Percentiles rank a stretch among this genome's conserved stretches.
Conservation (phyloP, 768 basidiomycete species). For the Termitomyces sp. region DNA sequence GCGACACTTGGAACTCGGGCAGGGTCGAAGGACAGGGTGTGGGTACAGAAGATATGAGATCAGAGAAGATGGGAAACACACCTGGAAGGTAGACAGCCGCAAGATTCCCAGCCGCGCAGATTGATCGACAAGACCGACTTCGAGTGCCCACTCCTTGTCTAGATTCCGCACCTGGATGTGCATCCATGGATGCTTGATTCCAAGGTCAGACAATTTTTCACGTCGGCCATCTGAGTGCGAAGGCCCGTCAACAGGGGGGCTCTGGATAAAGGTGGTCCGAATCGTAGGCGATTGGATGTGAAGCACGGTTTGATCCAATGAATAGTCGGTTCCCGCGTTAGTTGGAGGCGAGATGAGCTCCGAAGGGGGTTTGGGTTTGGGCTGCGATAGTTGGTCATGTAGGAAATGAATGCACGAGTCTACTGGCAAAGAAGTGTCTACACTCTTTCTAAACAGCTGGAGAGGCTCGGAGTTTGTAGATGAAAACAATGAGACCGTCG, state of each 20-base stretch:
- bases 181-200: slow-evolving; percentile 69
- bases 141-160: slow-evolving; percentile 69
- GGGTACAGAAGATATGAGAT: background rate
- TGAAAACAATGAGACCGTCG: slow-evolving; percentile 70
- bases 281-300: slow-evolving; percentile 80
- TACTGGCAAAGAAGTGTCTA: slow-evolving; percentile 47
- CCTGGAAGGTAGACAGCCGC: slow-evolving; percentile 81
- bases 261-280: slow-evolving; percentile 63
- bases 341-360: slow-evolving; percentile 41
- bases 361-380: slow-evolving; percentile 45
- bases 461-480: slow-evolving; percentile 66
- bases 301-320: slow-evolving; percentile 64
- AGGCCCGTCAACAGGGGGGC: slow-evolving; percentile 37
- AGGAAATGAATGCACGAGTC: slow-evolving; percentile 68
- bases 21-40: background rate
- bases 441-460: slow-evolving; percentile 45
- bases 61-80: slow-evolving; percentile 27
- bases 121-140: slow-evolving; percentile 71
- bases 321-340: slow-evolving; percentile 24
- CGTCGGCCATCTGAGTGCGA: slow-evolving; percentile 9
- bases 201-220: slow-evolving; percentile 34
- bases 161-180: slow-evolving; percentile 73
- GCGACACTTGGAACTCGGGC: background rate
- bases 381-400: slow-evolving; percentile 53
- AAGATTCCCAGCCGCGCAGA: slow-evolving; percentile 55